Percentiles rank a stretch among this genome's conserved stretches.
Conservation (phyloP, 805 yeast genomes). For the Yarrowia yakushimensis region DNA sequence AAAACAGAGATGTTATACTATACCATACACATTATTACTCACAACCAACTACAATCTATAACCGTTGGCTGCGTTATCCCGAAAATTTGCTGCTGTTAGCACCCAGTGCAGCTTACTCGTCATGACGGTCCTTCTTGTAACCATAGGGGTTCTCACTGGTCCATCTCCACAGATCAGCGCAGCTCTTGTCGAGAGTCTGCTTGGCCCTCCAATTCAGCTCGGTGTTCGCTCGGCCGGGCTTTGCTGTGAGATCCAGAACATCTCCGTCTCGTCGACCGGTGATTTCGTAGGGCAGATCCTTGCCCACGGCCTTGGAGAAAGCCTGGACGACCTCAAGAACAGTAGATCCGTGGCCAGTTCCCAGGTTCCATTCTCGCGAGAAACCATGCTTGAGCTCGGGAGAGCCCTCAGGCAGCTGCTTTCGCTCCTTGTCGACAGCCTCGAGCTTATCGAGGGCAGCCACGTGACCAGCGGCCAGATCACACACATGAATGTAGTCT, state of each 20-base stretch:
- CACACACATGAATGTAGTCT: constrained; percentile 78
- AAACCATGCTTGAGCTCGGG: constrained; percentile 43
- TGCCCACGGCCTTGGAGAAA: constrained; percentile 62
- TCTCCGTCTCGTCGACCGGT: constrained; percentile 71
- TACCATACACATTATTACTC: not conserved
- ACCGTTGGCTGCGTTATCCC: not conserved
- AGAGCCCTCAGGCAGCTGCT: constrained; percentile 28
- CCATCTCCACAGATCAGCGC: constrained; percentile 77
- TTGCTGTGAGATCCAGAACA: constrained; percentile 70
- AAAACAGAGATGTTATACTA: no score
- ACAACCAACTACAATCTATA: constrained; percentile 4
- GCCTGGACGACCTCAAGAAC: constrained; percentile 68
- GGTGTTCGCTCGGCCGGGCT: constrained; percentile 58
- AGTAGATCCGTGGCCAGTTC: constrained; percentile 77
- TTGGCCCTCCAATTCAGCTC: constrained; percentile 67
- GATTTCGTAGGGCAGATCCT: constrained; percentile 60
- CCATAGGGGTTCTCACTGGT: constrained; percentile 65
- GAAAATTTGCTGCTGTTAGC: not conserved
- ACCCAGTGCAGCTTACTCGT: not conserved
- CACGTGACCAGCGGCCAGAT: constrained; percentile 72
- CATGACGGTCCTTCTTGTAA: constrained; percentile 38
- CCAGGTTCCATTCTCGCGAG: constrained; percentile 77
- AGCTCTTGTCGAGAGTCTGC: constrained; percentile 56
- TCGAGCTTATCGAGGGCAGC: constrained; percentile 62
- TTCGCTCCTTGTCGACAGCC: constrained; percentile 27